Evolutionary conservation across 1,139 yeast species (phyloP).

Genomic region (Suhomyces panamericanus): DNA sequence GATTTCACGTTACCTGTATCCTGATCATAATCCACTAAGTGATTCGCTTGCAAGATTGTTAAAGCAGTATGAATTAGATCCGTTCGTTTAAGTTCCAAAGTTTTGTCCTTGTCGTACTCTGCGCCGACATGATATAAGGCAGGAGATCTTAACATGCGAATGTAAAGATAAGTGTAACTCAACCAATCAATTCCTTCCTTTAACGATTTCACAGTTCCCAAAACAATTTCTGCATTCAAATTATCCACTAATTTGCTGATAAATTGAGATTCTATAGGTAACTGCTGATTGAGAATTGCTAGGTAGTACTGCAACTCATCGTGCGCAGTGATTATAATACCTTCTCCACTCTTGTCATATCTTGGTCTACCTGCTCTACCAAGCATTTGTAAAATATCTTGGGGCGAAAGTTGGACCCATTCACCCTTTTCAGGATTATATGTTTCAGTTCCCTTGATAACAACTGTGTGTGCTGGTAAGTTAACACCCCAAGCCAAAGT

Average conservation of each 20-base stretch:
- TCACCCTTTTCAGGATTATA: slow-evolving; percentile 88
- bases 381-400: slow-evolving; percentile 90
- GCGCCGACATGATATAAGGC: slow-evolving; percentile 73
- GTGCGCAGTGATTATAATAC: slow-evolving; percentile 87
- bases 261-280: slow-evolving; percentile 90
- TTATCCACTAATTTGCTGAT: slow-evolving; percentile 69
- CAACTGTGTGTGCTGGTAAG: slow-evolving; percentile 94
- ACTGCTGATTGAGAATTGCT: slow-evolving; percentile 83
- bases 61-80: slow-evolving; percentile 82
- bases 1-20: slow-evolving; percentile 46
- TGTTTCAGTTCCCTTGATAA: slow-evolving; percentile 91
- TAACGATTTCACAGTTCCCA: slow-evolving; percentile 62
- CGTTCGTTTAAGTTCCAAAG: slow-evolving; percentile 51
- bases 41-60: slow-evolving; percentile 51
- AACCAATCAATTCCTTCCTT: slow-evolving; percentile 80
- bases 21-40: slow-evolving; percentile 60
- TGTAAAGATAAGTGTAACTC: slow-evolving; percentile 73
- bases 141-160: slow-evolving; percentile 78
- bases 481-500: slow-evolving; percentile 99
- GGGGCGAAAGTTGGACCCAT: slow-evolving; percentile 90
- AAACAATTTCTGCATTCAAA: slow-evolving; percentile 83
- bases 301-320: slow-evolving; percentile 84
- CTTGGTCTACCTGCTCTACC: slow-evolving; percentile 99
- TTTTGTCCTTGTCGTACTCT: slow-evolving; percentile 42
- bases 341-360: slow-evolving; percentile 90